These are phyloP conservation scores for Cladosporium sp. DNA, from an alignment of 2,329 filamentous ascomycete species.

Conservation along the genomic window DNA sequence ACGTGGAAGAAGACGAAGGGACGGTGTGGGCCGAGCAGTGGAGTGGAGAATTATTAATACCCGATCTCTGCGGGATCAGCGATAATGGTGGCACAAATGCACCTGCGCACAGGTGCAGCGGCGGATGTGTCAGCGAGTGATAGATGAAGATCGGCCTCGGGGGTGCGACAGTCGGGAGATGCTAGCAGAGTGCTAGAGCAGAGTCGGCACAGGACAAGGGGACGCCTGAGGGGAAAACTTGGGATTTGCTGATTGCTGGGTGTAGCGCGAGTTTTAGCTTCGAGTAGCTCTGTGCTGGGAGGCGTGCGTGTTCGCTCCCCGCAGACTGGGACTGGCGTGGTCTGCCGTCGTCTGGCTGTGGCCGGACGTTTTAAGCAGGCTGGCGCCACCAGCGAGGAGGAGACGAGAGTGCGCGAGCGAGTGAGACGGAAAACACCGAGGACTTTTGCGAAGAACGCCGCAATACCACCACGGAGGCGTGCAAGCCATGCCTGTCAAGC, in stretches of 20 bases:
- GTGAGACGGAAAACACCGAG: slow-evolving; percentile 1
- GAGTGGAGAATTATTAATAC: too few relatives aligned
- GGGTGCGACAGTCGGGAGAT: not conserved
- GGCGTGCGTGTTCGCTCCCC: too few relatives aligned
- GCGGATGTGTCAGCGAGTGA: not conserved
- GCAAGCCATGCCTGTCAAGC: slow-evolving; percentile 25
- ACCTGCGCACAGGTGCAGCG: too few relatives aligned
- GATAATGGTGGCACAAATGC: not conserved
- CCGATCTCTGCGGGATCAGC: too few relatives aligned
- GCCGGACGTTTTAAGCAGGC: not conserved
- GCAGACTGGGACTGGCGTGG: too few relatives aligned
- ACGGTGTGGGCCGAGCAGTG: not conserved
- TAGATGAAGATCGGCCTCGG: not conserved
- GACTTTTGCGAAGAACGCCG: not conserved
- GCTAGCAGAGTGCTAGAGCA: too few relatives aligned
- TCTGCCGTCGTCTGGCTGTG: not conserved
- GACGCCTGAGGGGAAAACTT: not conserved
- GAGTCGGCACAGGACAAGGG: too few relatives aligned
- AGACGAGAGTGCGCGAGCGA: not conserved
- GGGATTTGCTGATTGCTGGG: not conserved
- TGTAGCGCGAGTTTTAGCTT: not conserved
- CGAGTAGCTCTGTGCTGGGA: not conserved
- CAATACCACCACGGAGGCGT: not conserved
- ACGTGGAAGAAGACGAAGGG: too few relatives aligned
- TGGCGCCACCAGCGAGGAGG: not conserved